Evolutionary conservation across 108 stramenopile genomes (phyloP).

Genomic region (Craspedostauros australis): DNA sequence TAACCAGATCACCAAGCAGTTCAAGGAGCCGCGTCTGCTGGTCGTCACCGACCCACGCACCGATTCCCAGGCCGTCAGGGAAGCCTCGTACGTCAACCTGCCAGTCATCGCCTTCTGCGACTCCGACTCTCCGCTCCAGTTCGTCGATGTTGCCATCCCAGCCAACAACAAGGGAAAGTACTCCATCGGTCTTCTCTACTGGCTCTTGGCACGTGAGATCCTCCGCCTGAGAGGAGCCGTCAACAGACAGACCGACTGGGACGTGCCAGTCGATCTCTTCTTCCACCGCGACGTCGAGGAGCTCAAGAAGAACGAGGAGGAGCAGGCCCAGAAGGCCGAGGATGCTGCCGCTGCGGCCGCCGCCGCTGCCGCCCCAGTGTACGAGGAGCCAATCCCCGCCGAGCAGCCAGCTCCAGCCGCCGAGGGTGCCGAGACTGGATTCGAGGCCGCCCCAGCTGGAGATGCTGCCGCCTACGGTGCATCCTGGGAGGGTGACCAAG

Average conservation of each 20-base stretch:
- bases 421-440: slow-evolving; percentile 26
- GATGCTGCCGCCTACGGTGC: slow-evolving; percentile 25
- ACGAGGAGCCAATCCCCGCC: slow-evolving; percentile 46
- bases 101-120: slow-evolving; percentile 99
- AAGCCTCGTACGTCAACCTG: slow-evolving; percentile 97
- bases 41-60: slow-evolving; percentile 98
- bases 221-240: slow-evolving; percentile 96
- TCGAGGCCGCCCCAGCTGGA: slow-evolving; percentile 28
- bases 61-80: slow-evolving; percentile 94
- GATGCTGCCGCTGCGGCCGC: slow-evolving; percentile 60
- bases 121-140: slow-evolving; percentile 98
- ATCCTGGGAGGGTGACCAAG: slow-evolving; percentile 41
- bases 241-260: slow-evolving; percentile 86
- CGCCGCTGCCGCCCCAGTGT: slow-evolving; percentile 37
- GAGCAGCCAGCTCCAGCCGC: slow-evolving; percentile 7
- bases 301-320: slow-evolving; percentile 97
- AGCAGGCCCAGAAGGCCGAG: slow-evolving; percentile 83
- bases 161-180: slow-evolving; percentile 99
- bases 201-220: slow-evolving; percentile 98
- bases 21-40: slow-evolving; percentile 98
- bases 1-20: slow-evolving; percentile 99
- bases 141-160: slow-evolving; percentile 98
- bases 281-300: slow-evolving; percentile 99
- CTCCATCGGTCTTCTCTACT: slow-evolving; percentile 99
- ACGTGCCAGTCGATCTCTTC: slow-evolving; percentile 99